These are phyloP conservation scores for Brassica balearica DNA, from an alignment of 441 rosid species.

Conservation along the genomic window DNA sequence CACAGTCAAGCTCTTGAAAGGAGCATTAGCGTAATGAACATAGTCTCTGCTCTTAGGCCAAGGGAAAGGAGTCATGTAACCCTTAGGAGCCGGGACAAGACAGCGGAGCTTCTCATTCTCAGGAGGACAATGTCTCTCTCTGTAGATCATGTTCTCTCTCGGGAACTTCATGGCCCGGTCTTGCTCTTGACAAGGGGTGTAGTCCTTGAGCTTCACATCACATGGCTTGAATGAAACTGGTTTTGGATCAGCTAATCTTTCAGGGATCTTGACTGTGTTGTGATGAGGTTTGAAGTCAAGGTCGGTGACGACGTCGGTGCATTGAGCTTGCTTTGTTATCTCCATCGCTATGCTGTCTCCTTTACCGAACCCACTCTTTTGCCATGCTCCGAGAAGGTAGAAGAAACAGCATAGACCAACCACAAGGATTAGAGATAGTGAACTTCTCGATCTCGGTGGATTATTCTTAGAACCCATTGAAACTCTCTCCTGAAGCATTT, in stretches of 20 bases:
- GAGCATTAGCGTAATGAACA: constrained; percentile 74
- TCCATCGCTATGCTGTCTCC: constrained; percentile 81
- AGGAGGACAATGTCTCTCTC: constrained; percentile 76
- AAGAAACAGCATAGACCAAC: constrained; percentile 84
- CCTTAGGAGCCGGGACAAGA: constrained; percentile 75
- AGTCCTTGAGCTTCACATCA: constrained; percentile 60
- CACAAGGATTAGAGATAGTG: constrained; percentile 73
- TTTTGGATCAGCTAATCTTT: constrained; percentile 54
- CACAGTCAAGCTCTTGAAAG: constrained; percentile 69
- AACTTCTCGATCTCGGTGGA: constrained; percentile 57
- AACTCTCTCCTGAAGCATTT: constrained; percentile 7
- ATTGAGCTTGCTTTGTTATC: constrained; percentile 70
- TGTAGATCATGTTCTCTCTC: constrained; percentile 72
- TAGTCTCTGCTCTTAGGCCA: constrained; percentile 85
- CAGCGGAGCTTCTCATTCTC: constrained; percentile 66
- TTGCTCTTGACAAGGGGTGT: constrained; percentile 82
- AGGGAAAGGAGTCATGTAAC: constrained; percentile 69
- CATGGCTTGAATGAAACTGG: constrained; percentile 59
- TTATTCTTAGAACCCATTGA: constrained; percentile 70
- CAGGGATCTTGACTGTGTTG: constrained; percentile 55
- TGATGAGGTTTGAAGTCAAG: constrained; percentile 68
- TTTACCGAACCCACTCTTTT: constrained; percentile 91
- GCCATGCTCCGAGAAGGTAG: constrained; percentile 95
- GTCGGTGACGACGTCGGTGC: constrained; percentile 57
- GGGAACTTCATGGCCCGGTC: constrained; percentile 73